phyloP scores from a whole-genome alignment of 179 eudicot genomes.

The Amaranthus tricolor region DNA sequence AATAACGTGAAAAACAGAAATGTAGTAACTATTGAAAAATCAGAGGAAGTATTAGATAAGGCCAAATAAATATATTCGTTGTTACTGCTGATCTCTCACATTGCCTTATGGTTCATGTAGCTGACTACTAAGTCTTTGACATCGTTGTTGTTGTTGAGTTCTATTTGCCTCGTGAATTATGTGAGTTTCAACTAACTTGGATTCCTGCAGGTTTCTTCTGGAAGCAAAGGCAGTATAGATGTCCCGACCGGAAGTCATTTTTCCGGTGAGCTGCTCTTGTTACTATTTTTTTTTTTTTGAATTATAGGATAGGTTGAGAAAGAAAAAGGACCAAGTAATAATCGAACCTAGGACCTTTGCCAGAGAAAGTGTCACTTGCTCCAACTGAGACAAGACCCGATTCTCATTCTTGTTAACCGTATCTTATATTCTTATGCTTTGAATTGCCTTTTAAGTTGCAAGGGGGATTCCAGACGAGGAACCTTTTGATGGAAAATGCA shows the following conservation, averaged over 20 bases:
- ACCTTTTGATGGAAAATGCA: slow-evolving; percentile 6
- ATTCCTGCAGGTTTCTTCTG: slow-evolving; percentile 55
- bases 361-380: no score
- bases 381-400: no score
- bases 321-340: no score
- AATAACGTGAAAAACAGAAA: no score
- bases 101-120: no score
- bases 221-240: slow-evolving; percentile 39
- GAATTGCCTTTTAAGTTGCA: neutral
- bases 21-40: no score
- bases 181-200: slow-evolving; percentile 15
- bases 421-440: neutral
- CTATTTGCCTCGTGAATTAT: neutral
- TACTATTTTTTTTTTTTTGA: neutral
- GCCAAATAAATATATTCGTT: no score
- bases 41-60: no score
- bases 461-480: neutral
- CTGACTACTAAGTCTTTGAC: no score
- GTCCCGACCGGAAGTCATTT: slow-evolving; percentile 48
- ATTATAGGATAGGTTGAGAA: neutral
- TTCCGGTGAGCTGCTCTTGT: slow-evolving; percentile 48
- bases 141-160: neutral
- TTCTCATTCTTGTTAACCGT: no score
- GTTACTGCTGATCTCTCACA: no score
- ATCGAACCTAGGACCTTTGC: no score